A percentile compares a stretch with the other conserved stretches of the same genome.
phyloP scores from a whole-genome alignment of 495 filamentous ascomycete genomes.

The Staphylotrichum longicolle region DNA sequence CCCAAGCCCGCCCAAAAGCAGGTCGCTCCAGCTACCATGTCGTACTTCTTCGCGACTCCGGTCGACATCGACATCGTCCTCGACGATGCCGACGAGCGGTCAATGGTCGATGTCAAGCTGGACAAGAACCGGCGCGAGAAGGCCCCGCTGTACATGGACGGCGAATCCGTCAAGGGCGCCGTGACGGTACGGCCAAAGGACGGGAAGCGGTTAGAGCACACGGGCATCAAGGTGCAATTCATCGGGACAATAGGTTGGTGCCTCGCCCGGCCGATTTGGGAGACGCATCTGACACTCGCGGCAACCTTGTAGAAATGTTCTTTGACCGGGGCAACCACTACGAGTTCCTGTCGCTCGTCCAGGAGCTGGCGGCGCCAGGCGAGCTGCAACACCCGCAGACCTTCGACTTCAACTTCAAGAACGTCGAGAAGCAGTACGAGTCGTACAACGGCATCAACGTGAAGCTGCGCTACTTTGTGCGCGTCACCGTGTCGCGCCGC shows the following conservation, averaged over 20 bases:
- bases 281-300: not conserved
- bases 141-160: slow-evolving; percentile 94
- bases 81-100: slow-evolving; percentile 87
- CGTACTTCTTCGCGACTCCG: slow-evolving; percentile 96
- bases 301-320: slow-evolving; percentile 73
- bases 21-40: slow-evolving; percentile 57
- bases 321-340: slow-evolving; percentile 99
- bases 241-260: slow-evolving; percentile 90
- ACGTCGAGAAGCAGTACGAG: slow-evolving; percentile 99
- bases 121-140: slow-evolving; percentile 97
- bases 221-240: slow-evolving; percentile 99
- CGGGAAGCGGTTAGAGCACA: slow-evolving; percentile 96
- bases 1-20: too few relatives aligned
- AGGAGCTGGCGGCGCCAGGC: slow-evolving; percentile 92
- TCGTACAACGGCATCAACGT: slow-evolving; percentile 99
- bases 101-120: slow-evolving; percentile 94
- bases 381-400: slow-evolving; percentile 98
- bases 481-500: slow-evolving; percentile 90
- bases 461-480: slow-evolving; percentile 95
- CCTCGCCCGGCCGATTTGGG: not conserved
- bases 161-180: slow-evolving; percentile 92
- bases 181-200: slow-evolving; percentile 97
- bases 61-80: slow-evolving; percentile 99
- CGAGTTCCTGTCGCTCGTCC: slow-evolving; percentile 94
- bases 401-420: slow-evolving; percentile 99